These are phyloP conservation scores for Zopfia rhizophila DNA, from an alignment of 2,329 filamentous ascomycete genomes.

Conservation along the genomic window DNA sequence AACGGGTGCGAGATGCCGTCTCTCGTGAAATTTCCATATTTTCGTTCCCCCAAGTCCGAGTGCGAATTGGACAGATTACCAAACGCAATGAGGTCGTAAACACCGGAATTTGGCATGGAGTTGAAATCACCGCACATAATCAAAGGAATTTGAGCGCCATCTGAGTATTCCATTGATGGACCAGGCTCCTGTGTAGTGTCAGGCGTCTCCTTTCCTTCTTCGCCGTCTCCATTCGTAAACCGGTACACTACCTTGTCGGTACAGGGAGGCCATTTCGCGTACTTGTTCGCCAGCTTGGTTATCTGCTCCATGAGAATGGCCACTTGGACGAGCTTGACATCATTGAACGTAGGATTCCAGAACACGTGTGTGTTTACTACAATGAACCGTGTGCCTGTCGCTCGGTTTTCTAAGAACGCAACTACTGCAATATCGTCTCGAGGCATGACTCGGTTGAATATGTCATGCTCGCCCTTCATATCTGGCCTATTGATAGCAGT, in stretches of 20 bases:
- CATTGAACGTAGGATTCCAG: conserved; percentile 90
- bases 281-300: conserved; percentile 85
- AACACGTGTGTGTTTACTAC: conserved; percentile 94
- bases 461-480: conserved; percentile 96
- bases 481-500: conserved; percentile 94
- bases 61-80: conserved; percentile 83
- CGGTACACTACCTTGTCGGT: conserved; percentile 76
- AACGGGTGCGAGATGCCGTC: conserved; percentile 96
- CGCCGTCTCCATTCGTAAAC: conserved; percentile 58
- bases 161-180: conserved; percentile 87
- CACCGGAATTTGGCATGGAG: conserved; percentile 84
- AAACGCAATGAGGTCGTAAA: conserved; percentile 87
- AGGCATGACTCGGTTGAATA: conserved; percentile 98
- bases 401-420: conserved; percentile 89
- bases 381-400: conserved; percentile 90
- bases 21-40: conserved; percentile 92
- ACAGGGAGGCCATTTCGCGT: conserved; percentile 79
- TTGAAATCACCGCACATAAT: conserved; percentile 97
- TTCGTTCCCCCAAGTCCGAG: conserved; percentile 78
- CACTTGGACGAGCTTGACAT: conserved; percentile 96
- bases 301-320: conserved; percentile 95
- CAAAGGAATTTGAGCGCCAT: conserved; percentile 87
- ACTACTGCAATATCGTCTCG: conserved; percentile 96
- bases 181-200: conserved; percentile 72
- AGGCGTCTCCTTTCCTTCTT: conserved; percentile 58